phyloP scores from a whole-genome alignment of 495 filamentous ascomycete genomes.

The Patellaria atrata region DNA sequence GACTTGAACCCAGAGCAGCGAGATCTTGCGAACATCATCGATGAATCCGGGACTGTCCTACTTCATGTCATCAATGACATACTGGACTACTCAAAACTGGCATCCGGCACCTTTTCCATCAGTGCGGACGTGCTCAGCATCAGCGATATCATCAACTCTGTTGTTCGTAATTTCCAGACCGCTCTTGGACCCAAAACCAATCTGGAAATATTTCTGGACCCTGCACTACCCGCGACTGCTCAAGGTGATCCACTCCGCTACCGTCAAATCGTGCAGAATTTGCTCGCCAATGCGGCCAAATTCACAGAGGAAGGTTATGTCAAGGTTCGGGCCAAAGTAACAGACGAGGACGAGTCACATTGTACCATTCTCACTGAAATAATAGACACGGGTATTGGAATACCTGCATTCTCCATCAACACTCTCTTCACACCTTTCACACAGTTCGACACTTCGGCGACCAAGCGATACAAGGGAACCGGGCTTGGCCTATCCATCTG shows the following conservation, averaged over 20 bases:
- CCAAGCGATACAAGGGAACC: conserved; percentile 15
- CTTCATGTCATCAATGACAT: conserved; percentile 39
- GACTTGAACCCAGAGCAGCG: conserved; percentile 27
- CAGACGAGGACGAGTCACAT: conserved; percentile 28
- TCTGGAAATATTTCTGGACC: conserved; percentile 28
- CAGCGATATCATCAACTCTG: conserved; percentile 35
- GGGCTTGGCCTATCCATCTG: conserved; percentile 17
- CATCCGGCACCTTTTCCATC: conserved; percentile 33
- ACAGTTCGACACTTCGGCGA: conserved; percentile 18
- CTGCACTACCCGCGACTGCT: conserved; percentile 28
- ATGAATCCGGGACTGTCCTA: conserved; percentile 34
- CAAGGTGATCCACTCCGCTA: conserved; percentile 35
- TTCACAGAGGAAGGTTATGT: conserved; percentile 35
- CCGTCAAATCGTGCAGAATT: conserved; percentile 35
- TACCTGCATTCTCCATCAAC: not conserved
- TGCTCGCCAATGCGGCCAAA: conserved; percentile 34
- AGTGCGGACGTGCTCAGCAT: conserved; percentile 30
- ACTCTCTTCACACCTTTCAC: conserved; percentile 17
- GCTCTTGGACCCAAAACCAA: conserved; percentile 27
- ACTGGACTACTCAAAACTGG: conserved; percentile 37
- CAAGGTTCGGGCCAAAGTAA: conserved; percentile 17
- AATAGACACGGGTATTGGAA: conserved; percentile 15
- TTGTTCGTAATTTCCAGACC: conserved; percentile 35
- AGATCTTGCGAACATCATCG: conserved; percentile 34
- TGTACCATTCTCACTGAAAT: conserved; percentile 35